Evolutionary conservation across 1,284 basidiomycete genomes (phyloP), one percentile per base, ranked within the genome.

Genomic region (Fomitopsis betulina): DNA sequence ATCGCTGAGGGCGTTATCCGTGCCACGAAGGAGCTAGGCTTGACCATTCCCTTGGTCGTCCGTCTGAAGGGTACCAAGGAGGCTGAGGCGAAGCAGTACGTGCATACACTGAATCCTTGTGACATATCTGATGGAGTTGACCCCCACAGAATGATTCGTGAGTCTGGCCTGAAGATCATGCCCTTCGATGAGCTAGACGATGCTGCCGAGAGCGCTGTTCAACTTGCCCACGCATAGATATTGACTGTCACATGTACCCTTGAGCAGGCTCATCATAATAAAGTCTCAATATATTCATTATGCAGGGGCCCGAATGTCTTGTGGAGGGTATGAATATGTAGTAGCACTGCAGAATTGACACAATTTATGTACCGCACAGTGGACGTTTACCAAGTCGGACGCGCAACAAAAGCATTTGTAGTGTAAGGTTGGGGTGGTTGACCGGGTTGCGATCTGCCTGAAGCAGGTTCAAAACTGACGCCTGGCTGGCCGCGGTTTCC

Each of bases 1-100:
- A 95, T 95, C 67, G 94, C 94, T 17, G 93, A 96, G 76, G 96
- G 96, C 73, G 96, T 99, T 72, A 98, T 99, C 79, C 94, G 94
- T 71, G 96, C 96, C 25, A 94, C 96, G 51, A 93, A 93, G 75
- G 96, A 98, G 72, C 82, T 99, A 42, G 76, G 86, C 53, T 77
- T 99, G 58, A 82, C 74, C 17, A 90, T 99, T 62, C 97, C 97
- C 51, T 76, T 99, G 50, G 86, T 99, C 60, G 97, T 99, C 51
- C 84, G 96, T 63, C 80, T 99, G 64, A 98, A 99, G 78, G 96
- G 96, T 53, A 99, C 96, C 25, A 98, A 96, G 76, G 96, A 98
- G 75, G 79, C 79, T 57, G 96, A 98, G 76, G 96, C 96, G 10
- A 98, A 98, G 79, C 79, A 91, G 91, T 95, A 73, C 63, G 89